Evolutionary conservation across 1,284 basidiomycete species (phyloP), one percentile per base, ranked within the genome.

Genomic region (Tilletia setariae): DNA sequence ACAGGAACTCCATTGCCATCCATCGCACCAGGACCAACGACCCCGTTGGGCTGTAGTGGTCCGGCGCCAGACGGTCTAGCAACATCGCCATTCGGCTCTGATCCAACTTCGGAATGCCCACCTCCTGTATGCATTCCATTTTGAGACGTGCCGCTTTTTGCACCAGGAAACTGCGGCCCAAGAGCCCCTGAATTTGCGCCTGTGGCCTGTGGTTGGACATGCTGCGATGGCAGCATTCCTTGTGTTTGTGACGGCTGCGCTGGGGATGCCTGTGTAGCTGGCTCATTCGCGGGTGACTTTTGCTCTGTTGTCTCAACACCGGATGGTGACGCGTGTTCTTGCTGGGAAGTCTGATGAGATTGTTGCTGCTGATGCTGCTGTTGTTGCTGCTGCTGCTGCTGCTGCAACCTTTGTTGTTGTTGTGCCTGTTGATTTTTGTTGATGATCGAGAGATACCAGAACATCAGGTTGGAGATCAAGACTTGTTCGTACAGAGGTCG

Each of bases 391-490:
- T 67, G 67, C 49, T 67, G 67, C 46, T 68, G 63, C 30, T 49
- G 53, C 43, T 64, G 70, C 23, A 42, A 30, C 6, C 11, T 4
- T n/a, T 56, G 68, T 4, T 25, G 40, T 40, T 61, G 35, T 32
- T 70, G 70, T 32, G 70, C 65, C 64, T 76, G 74, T 47, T 72
- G 49, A 16, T 64, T 61, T 30, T 79, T 93, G 83, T 98, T 97
- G 84, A 98, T 96, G 73, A 98, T 89, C n/a, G 93, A 92, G 47
- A 98, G 87, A 83, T 98, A 98, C 95, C 95, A 98, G 86, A 98
- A 98, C 94, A 98, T 98, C 75, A 98, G 86, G 83, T 98, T 98
- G 78, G 93, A 96, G 83, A 98, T 98, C 71, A 98, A 85, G 64
- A 99, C 95, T 83, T 99, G 95, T 85, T 99, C 96, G 79, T 96